Conservation (phyloP, 352 stramenopile genomes). For the Phytopythium montanum region DNA sequence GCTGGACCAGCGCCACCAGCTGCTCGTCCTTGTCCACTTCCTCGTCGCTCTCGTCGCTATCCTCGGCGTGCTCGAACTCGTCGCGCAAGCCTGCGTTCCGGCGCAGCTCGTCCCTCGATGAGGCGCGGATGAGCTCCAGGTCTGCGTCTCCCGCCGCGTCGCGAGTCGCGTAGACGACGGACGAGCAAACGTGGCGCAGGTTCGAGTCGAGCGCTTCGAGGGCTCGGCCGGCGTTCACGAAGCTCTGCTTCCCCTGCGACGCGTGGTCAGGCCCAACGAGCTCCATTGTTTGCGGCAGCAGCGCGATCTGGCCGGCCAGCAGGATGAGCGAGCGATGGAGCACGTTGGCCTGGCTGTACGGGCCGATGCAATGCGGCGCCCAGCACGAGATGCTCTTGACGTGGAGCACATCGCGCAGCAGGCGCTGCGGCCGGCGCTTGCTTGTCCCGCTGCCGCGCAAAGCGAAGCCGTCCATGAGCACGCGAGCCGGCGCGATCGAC, state of each 20-base stretch:
- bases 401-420: conserved; percentile 89
- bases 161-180: conserved; percentile 55
- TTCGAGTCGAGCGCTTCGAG: conserved; percentile 80
- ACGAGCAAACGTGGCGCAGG: conserved; percentile 63
- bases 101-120: conserved; percentile 21
- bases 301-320: conserved; percentile 96
- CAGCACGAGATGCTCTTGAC: conserved; percentile 96
- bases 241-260: conserved; percentile 46
- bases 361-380: conserved; percentile 98
- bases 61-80: conserved; percentile 45
- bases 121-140: conserved; percentile 6
- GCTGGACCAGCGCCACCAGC: conserved; percentile 34
- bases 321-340: conserved; percentile 91
- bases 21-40: conserved; percentile 58
- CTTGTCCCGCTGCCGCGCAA: conserved; percentile 64
- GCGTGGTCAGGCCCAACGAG: conserved; percentile 52
- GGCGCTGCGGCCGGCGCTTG: conserved; percentile 54
- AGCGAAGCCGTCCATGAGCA: conserved; percentile 92
- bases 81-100: conserved; percentile 52
- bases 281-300: conserved; percentile 94
- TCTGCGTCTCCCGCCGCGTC: conserved; percentile 6
- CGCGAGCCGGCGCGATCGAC: conserved; percentile 43
- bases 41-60: conserved; percentile 77
- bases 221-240: conserved; percentile 61
- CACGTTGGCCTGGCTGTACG: conserved; percentile 98